Base-by-base conservation (phyloP, 768 basidiomycete genomes). In the Daedaleopsis nitida region DNA sequence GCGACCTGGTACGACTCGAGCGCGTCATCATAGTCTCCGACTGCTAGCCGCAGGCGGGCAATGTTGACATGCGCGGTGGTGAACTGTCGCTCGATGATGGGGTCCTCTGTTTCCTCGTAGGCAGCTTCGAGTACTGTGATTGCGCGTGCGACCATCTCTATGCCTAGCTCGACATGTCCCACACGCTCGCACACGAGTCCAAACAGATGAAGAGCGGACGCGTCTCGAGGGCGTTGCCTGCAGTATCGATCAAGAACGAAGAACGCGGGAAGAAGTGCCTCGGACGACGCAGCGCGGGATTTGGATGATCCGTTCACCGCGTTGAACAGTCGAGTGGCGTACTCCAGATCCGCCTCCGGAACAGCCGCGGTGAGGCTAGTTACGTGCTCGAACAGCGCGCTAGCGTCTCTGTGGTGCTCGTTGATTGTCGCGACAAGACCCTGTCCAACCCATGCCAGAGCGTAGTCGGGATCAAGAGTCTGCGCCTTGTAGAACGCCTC, bases 381-480 rank as follows among this genome's bases (percentile, higher is more conserved):
- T 12, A 89, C 89, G 73, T 95, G 91, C 61, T 86, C 86, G 35
- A 94, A 81, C 59, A 97, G 72, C 5, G 86, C 80, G 19, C 79
- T 78, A 3, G 91, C 87, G 57, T 94, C 88, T 5, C 70, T 65
- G 34, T 81, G 72, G 55, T 92, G 83, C 4, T 82, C 83, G 58
- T 85, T 84, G 35, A 74, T 70, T 17, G 78, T 80, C 48, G 91
- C 91, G 45, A 92, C 80, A 24, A 93, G 73, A 4, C 84, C 90
- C 72, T 96, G 95, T 1, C 94, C 97, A 21, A 96, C 80, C 97
- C 97, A 99, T 9, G 94, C 88, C 21, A 87, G 69, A 0, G 89
- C 81, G 74, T 88, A 89, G 69, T 98, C 96, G 8, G 96, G 93
- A 76, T 98, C 95, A 47, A 95, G 80, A 17, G 89, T 87, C 72